phyloP scores from a whole-genome alignment of 805 yeast species.

The Hanseniaspora lindneri region DNA sequence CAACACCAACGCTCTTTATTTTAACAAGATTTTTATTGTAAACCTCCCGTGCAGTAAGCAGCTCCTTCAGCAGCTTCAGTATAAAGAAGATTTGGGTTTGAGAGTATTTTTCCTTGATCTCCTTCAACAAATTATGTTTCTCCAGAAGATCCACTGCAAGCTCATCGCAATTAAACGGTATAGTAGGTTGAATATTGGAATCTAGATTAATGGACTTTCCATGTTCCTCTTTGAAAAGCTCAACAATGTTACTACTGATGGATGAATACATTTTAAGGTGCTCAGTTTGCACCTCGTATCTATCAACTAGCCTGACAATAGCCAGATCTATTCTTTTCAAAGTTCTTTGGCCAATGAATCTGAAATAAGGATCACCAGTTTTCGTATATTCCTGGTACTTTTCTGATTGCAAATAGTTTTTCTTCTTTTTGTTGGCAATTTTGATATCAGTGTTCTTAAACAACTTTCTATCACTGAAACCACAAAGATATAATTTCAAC shows the following conservation, averaged over 20 bases:
- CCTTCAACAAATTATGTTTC: background rate
- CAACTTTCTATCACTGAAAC: background rate
- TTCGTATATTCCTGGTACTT: background rate
- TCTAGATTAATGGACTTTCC: background rate
- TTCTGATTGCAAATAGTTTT: background rate
- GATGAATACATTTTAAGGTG: background rate
- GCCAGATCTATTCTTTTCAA: background rate
- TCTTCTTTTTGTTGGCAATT: background rate
- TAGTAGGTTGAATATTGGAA: background rate
- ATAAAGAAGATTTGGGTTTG: background rate
- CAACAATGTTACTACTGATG: background rate
- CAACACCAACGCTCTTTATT: background rate
- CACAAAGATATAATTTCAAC: background rate
- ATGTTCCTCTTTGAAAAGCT: background rate
- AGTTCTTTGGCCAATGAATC: background rate
- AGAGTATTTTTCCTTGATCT: background rate
- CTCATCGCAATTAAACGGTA: background rate
- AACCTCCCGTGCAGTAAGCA: background rate
- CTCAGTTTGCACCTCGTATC: background rate
- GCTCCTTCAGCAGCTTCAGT: background rate
- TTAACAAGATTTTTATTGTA: background rate
- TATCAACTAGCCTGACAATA: background rate
- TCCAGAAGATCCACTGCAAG: background rate
- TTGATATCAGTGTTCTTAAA: background rate
- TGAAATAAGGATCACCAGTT: background rate